phyloP scores from a whole-genome alignment of 768 basidiomycete genomes.

The Naematelia encephala region DNA sequence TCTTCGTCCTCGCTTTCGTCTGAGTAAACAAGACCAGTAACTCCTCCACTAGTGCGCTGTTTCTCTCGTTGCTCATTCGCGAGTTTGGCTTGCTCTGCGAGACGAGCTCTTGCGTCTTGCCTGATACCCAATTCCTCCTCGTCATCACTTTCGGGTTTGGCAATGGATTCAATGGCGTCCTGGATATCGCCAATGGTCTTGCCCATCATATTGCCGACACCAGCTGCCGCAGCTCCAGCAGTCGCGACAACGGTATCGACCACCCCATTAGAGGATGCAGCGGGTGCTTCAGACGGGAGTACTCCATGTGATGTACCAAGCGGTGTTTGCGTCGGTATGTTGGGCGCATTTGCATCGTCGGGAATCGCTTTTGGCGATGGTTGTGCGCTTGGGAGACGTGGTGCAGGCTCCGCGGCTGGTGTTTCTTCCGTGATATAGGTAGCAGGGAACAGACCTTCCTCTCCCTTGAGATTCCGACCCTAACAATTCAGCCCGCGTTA shows the following conservation, averaged over 20 bases:
- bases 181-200: slow-evolving; percentile 88
- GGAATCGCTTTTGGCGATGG: slow-evolving; percentile 16
- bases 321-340: neutral
- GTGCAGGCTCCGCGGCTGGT: slow-evolving; percentile 16
- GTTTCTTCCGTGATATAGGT: slow-evolving; percentile 70
- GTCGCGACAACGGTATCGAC: slow-evolving; percentile 5
- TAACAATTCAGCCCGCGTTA: slow-evolving; percentile 47
- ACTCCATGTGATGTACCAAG: neutral
- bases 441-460: slow-evolving; percentile 85
- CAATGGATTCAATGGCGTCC: slow-evolving; percentile 82
- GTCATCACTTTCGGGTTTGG: slow-evolving; percentile 54
- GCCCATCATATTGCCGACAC: slow-evolving; percentile 60
- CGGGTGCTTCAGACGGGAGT: neutral
- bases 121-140: slow-evolving; percentile 36
- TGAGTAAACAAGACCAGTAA: slow-evolving; percentile 50
- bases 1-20: slow-evolving; percentile 57
- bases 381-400: slow-evolving; percentile 9
- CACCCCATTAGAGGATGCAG: slow-evolving; percentile 11
- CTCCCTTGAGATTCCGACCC: slow-evolving; percentile 79
- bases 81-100: slow-evolving; percentile 51
- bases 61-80: slow-evolving; percentile 48
- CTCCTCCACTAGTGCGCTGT: slow-evolving; percentile 34
- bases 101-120: slow-evolving; percentile 44
- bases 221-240: slow-evolving; percentile 20
- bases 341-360: slow-evolving; percentile 1